A percentile compares a stretch with the other conserved stretches of the same genome.
These are phyloP conservation scores for Fusarium tanahbumbuense DNA, from an alignment of 2,329 filamentous ascomycete species.

Conservation along the genomic window DNA sequence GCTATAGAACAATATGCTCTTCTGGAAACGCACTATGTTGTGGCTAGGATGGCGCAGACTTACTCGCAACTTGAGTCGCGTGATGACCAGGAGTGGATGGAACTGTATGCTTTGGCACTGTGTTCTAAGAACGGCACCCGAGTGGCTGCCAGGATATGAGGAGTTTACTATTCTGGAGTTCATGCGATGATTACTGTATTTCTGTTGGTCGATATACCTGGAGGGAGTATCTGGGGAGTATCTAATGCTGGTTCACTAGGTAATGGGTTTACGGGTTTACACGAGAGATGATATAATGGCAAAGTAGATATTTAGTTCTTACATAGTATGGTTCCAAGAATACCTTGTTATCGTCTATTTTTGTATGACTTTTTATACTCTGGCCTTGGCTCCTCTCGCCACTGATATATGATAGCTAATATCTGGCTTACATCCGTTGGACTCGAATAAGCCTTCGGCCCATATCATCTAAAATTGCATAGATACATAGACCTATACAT, in stretches of 20 bases:
- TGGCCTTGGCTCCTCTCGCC: background rate
- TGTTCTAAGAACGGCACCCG: constrained; percentile 51
- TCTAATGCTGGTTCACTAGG: background rate
- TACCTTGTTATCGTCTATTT: background rate
- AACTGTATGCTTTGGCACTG: constrained; percentile 51
- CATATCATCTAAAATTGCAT: too few relatives aligned
- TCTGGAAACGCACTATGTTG: constrained; percentile 50
- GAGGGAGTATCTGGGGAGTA: background rate
- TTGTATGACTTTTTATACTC: too few relatives aligned
- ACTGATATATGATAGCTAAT: background rate
- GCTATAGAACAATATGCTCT: constrained; percentile 52
- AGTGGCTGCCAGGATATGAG: constrained; percentile 34
- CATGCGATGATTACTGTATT: background rate
- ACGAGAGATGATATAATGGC: background rate
- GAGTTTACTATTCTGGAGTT: background rate
- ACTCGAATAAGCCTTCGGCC: background rate
- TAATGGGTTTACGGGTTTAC: background rate
- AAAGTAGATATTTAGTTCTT: background rate
- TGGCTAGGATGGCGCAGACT: constrained; percentile 52
- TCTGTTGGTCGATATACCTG: background rate
- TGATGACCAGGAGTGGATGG: constrained; percentile 49
- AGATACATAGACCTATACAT: rapidly evolving
- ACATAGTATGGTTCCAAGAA: background rate
- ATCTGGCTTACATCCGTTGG: background rate
- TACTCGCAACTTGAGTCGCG: constrained; percentile 46